Evolutionary conservation across 1,284 basidiomycete genomes (phyloP).

Genomic region (Puccinia horiana): DNA sequence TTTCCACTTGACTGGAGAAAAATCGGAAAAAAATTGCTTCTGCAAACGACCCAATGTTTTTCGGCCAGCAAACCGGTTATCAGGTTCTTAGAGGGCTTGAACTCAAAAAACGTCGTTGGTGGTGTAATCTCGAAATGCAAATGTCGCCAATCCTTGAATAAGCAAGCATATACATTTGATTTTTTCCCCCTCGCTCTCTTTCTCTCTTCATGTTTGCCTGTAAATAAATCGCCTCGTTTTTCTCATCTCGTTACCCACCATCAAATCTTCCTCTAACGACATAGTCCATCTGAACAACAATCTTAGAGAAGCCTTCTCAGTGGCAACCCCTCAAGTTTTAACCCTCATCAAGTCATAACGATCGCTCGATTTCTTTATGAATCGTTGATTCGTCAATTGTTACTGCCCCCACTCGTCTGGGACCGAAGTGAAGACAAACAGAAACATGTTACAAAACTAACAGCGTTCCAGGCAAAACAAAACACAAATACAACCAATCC

Average conservation of each 20-base stretch:
- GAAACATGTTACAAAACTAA: conserved; percentile 17
- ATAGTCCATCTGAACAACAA: conserved; percentile 28
- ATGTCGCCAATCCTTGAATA: conserved; percentile 9
- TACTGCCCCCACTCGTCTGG: conserved; percentile 21
- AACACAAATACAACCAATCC: conserved; percentile 3
- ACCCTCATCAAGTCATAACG: not conserved
- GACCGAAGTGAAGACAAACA: conserved; percentile 5
- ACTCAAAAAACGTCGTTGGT: no score
- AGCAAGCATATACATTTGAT: not conserved
- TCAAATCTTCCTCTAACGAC: not conserved
- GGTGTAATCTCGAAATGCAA: conserved; percentile 9
- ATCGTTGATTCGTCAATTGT: not conserved
- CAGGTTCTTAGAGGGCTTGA: no score
- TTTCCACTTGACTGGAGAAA: no score
- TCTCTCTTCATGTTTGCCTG: not conserved
- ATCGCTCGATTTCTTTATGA: not conserved
- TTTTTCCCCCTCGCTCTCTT: not conserved
- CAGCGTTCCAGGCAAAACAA: not conserved
- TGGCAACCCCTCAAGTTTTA: not conserved
- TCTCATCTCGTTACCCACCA: not conserved
- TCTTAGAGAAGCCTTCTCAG: conserved; percentile 16
- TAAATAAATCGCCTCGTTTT: not conserved
- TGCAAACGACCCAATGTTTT: no score
- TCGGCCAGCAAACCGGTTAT: no score
- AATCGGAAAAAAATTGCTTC: no score